Evolutionary conservation across 352 stramenopile species (phyloP), one percentile per base, ranked within the genome.

Genomic region (Globisporangium canariense): DNA sequence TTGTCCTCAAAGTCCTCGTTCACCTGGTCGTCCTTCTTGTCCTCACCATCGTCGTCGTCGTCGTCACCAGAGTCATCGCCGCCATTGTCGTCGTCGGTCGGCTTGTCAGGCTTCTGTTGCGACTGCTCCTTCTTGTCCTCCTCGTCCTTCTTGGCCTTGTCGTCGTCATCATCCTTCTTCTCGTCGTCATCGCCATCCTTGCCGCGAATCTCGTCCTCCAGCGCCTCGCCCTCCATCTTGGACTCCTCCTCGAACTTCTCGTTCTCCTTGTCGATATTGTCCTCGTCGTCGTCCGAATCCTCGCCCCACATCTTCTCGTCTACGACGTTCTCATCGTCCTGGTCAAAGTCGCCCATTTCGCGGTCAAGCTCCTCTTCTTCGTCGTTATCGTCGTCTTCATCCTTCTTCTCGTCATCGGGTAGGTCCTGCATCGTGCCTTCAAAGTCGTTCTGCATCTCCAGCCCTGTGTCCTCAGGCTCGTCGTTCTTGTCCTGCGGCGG

Each of bases 401-500:
- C 88, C 2, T 98, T 73, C 51, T 97, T 88, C 50, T 98, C 86
- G 22, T 94, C 83, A 2, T 98, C 90, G n/a, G 96, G 88, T 5
- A 99, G 57, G 68, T 99, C 97, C 62, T 97, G 97, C 81, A 99
- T 98, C 22, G 98, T 96, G n/a, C 98, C 98, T 49, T 99, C 95
- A 75, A 99, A 99, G 72, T 99, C 98, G 58, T 97, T 98, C 60
- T 99, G 94, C 98, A 99, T 99, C 78, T 99, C 98, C 65, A 99
- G 89, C 13, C 98, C 98, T 56, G 97, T 98, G 57, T 99, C 95
- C 43, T 98, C 88, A 0, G 80, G 76, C 61, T 98, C 83, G 50
- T 99, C 71, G 25, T 98, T 84, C 56, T 95, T 80, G 60, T 89
- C 68, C 58, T 97, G 83, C 28, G 95, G 79, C 36, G 90, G 68